phyloP scores from a whole-genome alignment of 148 eudicot genomes.

The Fallopia convolvulus region DNA sequence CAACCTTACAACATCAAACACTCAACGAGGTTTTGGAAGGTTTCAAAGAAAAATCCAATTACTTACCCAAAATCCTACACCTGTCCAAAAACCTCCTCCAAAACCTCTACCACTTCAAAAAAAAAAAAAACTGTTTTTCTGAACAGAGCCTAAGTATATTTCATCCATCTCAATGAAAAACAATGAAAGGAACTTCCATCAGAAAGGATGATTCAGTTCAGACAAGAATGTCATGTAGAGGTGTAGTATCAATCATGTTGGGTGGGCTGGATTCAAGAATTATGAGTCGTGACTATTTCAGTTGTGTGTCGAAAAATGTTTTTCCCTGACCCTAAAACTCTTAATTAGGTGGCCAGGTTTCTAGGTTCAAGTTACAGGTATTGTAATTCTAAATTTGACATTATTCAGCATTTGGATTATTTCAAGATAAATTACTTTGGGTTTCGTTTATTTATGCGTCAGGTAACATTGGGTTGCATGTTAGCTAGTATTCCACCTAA shows the following conservation, averaged over 20 bases:
- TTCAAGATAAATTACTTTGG: background rate
- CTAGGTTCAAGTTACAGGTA: background rate
- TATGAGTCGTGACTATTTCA: background rate
- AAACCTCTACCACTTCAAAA: too few species aligned
- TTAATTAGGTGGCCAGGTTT: background rate
- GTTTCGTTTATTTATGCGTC: background rate
- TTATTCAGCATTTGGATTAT: background rate
- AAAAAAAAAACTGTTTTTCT: too few species aligned
- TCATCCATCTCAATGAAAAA: background rate
- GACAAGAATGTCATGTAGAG: background rate
- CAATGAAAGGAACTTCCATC: slow-evolving; percentile 3
- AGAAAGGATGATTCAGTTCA: background rate
- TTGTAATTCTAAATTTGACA: background rate
- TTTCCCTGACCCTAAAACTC: background rate
- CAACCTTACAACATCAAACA: background rate
- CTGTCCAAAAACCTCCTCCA: too few species aligned
- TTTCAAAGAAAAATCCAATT: too few species aligned
- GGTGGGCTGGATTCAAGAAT: background rate
- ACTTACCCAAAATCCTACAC: too few species aligned
- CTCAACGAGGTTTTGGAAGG: too few species aligned
- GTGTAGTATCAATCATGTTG: background rate
- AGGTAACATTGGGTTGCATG: background rate
- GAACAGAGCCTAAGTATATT: background rate
- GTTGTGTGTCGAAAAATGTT: background rate
- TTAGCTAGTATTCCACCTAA: background rate